Evolutionary conservation across 768 basidiomycete genomes (phyloP), one percentile per base, ranked within the genome.

Genomic region (Phanerochaete sordida): DNA sequence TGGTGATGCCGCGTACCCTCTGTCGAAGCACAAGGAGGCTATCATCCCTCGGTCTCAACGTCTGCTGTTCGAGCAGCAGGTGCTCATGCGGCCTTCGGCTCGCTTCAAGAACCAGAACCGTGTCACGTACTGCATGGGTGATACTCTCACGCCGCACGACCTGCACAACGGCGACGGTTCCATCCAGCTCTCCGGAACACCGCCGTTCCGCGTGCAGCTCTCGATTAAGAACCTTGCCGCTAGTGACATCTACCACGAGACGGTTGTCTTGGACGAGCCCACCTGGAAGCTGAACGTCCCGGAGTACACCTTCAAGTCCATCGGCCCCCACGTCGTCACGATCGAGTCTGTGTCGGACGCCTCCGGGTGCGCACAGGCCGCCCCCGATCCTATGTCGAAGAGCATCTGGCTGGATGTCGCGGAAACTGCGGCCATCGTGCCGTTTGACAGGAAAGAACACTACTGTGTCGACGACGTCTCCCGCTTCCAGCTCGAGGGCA

Each of bases 401-500:
- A 84, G 84, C 19, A 80, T 91, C 39, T 90, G 88, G 88, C 83
- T 95, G 13, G 93, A 98, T 65, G 94, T 98, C n/a, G 92, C 94
- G 2, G 97, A 99, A 73, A 93, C 93, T 1, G 97, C 97, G 9
- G 86, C 92, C 13, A 94, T 99, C 57, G 81, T 93, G 48, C 89
- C 96, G 5, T 84, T 94, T 65, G 89, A 90, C 66, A 77, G 87
- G 58, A 81, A 85, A 58, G 80, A 80, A 65, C 88, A 98, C 68
- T 87, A 90, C 62, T 99, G 97, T 73, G 89, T 92, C 1, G 96
- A 95, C 9, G 94, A 98, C 61, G 79, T 86, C 28, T 80, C 91
- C 9, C 93, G 93, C 63, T 98, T 97, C 80, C 88, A 95, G 69
- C 78, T 99, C 16, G 93, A 97, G 73, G 97, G 97, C 46, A 90